phyloP scores from a whole-genome alignment of 2,329 filamentous ascomycete species.

The Verticillium dahliae region DNA sequence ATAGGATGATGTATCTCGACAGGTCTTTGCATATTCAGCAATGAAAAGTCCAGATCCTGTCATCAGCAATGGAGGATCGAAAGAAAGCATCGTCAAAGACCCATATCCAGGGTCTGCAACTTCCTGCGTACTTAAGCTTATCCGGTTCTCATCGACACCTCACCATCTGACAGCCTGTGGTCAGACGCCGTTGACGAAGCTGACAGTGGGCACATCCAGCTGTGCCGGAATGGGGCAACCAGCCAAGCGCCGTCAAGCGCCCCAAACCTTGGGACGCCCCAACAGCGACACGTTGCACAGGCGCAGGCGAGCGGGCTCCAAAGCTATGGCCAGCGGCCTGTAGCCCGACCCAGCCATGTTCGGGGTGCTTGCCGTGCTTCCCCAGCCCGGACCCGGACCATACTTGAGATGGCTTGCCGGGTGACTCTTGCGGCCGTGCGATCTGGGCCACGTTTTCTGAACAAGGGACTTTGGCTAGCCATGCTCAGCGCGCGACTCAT shows the following conservation, averaged over 20 bases:
- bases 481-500: too few relatives aligned
- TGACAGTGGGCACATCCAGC: background rate
- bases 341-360: background rate
- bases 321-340: background rate
- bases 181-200: background rate
- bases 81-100: too few relatives aligned
- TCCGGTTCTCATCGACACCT: background rate
- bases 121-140: background rate
- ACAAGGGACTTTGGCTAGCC: too few relatives aligned
- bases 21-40: too few relatives aligned
- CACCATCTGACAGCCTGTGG: background rate
- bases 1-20: too few relatives aligned
- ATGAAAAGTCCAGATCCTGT: too few relatives aligned
- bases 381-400: background rate
- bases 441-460: too few relatives aligned
- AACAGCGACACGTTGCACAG: background rate
- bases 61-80: too few relatives aligned
- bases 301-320: background rate
- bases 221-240: background rate
- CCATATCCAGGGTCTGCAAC: background rate
- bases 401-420: too few relatives aligned
- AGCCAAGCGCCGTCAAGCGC: background rate
- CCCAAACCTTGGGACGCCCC: background rate
- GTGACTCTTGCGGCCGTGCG: too few relatives aligned
- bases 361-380: background rate